phyloP scores from a whole-genome alignment of 805 yeast genomes.

The Pichia heedii region DNA sequence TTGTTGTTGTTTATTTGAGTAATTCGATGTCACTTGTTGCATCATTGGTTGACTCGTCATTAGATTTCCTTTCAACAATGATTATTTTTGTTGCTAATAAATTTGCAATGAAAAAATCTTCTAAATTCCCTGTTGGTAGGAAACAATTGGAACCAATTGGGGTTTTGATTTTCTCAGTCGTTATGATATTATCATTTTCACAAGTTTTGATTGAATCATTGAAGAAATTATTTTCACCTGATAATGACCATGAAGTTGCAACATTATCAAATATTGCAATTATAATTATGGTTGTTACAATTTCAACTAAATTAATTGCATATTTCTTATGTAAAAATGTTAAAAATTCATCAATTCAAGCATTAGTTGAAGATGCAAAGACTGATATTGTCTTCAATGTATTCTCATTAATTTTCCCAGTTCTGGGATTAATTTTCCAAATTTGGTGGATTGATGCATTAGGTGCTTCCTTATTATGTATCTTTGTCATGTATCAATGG shows the following conservation, averaged over 20 bases:
- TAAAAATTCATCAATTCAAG: constrained; percentile 60
- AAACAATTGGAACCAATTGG: constrained; percentile 72
- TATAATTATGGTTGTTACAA: constrained; percentile 54
- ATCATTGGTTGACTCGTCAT: constrained; percentile 65
- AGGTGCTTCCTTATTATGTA: constrained; percentile 58
- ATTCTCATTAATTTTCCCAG: constrained; percentile 64
- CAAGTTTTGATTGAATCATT: constrained; percentile 64
- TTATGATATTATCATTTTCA: constrained; percentile 61
- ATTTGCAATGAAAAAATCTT: constrained; percentile 30
- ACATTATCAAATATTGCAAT: constrained; percentile 42
- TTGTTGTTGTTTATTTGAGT: constrained; percentile 51
- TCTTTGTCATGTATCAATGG: constrained; percentile 61
- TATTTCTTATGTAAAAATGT: constrained; percentile 56
- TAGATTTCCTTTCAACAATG: constrained; percentile 66
- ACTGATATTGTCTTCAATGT: constrained; percentile 69
- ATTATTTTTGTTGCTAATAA: constrained; percentile 58
- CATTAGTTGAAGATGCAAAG: constrained; percentile 73
- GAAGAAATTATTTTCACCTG: constrained; percentile 31
- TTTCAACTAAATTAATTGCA: constrained; percentile 49
- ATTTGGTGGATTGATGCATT: constrained; percentile 69
- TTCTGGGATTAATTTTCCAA: constrained; percentile 41
- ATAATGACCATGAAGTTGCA: constrained; percentile 32
- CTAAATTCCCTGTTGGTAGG: constrained; percentile 59
- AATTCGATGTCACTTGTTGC: constrained; percentile 70
- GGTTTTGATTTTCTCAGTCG: constrained; percentile 59